Percentiles rank a stretch among this genome's conserved stretches.
phyloP scores from a whole-genome alignment of 192 early-diverging fungal genomes.

The Podila minutissima region DNA sequence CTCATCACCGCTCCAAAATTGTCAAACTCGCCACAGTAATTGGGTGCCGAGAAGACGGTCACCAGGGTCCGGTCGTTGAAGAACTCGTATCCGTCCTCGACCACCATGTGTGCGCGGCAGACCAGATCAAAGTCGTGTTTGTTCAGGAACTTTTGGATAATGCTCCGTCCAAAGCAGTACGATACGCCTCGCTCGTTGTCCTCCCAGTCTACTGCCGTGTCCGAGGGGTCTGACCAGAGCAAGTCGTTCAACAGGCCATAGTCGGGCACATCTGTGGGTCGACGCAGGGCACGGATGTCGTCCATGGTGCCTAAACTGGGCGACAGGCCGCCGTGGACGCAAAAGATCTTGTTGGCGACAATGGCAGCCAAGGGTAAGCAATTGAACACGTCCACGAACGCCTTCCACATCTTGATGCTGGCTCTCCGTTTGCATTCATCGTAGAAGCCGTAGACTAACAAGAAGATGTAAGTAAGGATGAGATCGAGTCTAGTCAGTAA shows the following conservation, averaged over 20 bases:
- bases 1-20: conserved; percentile 92
- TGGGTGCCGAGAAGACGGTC: conserved; percentile 95
- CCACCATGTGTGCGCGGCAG: conserved; percentile 94
- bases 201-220: conserved; percentile 80
- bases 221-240: conserved; percentile 94
- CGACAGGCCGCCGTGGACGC: conserved; percentile 94
- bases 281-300: conserved; percentile 80
- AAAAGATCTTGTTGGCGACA: conserved; percentile 94
- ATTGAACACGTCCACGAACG: conserved; percentile 95
- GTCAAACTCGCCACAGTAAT: conserved; percentile 98
- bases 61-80: conserved; percentile 91
- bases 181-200: conserved; percentile 97
- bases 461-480: not conserved
- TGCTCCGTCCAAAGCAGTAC: conserved; percentile 89
- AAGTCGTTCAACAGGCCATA: conserved; percentile 92
- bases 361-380: conserved; percentile 91
- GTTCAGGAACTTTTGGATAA: conserved; percentile 85
- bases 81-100: conserved; percentile 99
- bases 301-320: conserved; percentile 84
- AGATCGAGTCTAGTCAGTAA: not conserved
- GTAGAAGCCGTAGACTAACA: conserved; percentile 94
- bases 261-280: conserved; percentile 93
- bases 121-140: conserved; percentile 93
- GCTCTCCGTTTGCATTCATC: conserved; percentile 95
- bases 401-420: conserved; percentile 89